Base-by-base conservation (phyloP, 306 rosid genomes). In the Albizia julibrissin region DNA sequence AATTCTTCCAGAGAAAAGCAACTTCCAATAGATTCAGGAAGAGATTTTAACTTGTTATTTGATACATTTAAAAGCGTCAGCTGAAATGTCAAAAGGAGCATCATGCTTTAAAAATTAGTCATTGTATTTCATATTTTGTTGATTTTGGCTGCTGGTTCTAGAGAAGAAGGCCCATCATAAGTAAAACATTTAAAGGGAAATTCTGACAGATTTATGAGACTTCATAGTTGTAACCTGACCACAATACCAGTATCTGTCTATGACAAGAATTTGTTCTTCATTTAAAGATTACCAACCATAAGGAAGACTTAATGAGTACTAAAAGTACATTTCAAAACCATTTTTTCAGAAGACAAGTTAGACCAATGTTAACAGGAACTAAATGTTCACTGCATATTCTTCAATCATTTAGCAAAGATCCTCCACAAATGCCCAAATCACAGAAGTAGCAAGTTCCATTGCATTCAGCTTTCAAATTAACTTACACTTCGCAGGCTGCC, bases 401-500 rank as follows among this genome's bases (percentile, higher is more conserved):
- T 42, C 34, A 47, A 75, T 72, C 61, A 75, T 50, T 76, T 26
- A 46, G 29, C 37, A 58, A 71, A 10, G 69, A 77, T 74, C 50
- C 71, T 39, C 81, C 64, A 16, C 29, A 62, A 79, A 82, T 69
- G 58, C 29, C 69, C 83, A 52, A 69, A 59, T 8, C 29, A 69
- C 61, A 67, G 54, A 40, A 69, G 77, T 19, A 19, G 58, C 67
- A 64, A 87, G 79, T 81, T 18, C 22, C 76, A 80, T 26, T 69
- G 68, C 73, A 72, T 79, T 68, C 62, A 68, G 50, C 66, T 74
- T 76, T 68, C 84, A 81, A 29, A 80, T 50, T 67, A 47, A 76
- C 94, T 90, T 88, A 93, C 99, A 88, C 91, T 93, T 72, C 98
- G 91, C 91, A 96, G 87, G 91, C 97, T 96, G 82, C 99, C 99